phyloP scores from a whole-genome alignment of 2,329 filamentous ascomycete genomes.

The Fonsecaea nubica region DNA sequence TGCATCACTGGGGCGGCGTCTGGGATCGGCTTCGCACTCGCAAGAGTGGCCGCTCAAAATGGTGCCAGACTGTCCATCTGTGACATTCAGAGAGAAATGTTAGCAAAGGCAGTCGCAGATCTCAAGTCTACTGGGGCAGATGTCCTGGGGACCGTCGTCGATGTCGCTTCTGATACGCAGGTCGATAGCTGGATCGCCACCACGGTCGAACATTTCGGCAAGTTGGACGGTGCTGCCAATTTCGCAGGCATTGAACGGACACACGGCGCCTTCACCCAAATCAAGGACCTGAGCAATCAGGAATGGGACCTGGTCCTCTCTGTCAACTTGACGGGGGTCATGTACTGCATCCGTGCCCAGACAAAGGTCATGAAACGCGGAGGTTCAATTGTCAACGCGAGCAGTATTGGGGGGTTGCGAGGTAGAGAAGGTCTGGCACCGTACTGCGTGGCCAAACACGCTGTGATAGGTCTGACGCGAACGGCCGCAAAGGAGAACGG shows the following conservation, averaged over 20 bases:
- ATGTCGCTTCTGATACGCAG: conserved; percentile 10
- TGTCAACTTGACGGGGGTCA: conserved; percentile 51
- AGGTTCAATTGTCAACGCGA: conserved; percentile 50
- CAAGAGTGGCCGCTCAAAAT: conserved; percentile 51
- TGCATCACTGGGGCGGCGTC: conserved; percentile 58
- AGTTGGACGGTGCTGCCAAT: conserved; percentile 15
- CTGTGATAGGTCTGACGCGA: conserved; percentile 53
- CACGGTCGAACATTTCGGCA: conserved; percentile 3
- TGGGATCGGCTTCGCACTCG: conserved; percentile 59
- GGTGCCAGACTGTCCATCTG: conserved; percentile 58
- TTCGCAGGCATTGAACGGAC: not conserved
- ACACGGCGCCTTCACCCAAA: not conserved
- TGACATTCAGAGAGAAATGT: conserved; percentile 51
- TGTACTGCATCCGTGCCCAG: conserved; percentile 48
- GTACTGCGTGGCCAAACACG: conserved; percentile 53
- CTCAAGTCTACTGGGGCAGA: conserved; percentile 7
- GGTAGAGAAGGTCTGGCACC: conserved; percentile 47
- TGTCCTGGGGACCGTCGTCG: not conserved
- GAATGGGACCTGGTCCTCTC: conserved; percentile 48
- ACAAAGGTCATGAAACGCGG: conserved; percentile 50
- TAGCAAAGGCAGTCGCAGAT: conserved; percentile 38
- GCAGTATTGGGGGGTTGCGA: conserved; percentile 47
- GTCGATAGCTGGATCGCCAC: conserved; percentile 21
- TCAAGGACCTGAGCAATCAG: conserved; percentile 25
- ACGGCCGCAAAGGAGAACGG: conserved; percentile 45